Evolutionary conservation across 768 basidiomycete species (phyloP).

Genomic region (Mycena albidolilacea): DNA sequence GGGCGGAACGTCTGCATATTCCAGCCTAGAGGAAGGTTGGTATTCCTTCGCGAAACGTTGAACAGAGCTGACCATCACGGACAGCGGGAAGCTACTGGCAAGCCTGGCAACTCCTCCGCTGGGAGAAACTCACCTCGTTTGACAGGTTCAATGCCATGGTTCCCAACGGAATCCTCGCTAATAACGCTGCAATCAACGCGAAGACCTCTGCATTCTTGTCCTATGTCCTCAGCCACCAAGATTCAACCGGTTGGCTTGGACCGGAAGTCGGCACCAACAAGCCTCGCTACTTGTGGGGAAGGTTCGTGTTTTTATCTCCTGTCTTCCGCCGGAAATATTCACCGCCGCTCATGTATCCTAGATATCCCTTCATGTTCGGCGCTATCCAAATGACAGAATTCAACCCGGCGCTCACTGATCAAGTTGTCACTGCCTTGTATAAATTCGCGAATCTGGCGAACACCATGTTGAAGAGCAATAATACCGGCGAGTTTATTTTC

Average conservation of each 20-base stretch:
- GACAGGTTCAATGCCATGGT: slow-evolving; percentile 67
- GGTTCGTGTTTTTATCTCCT: neutral
- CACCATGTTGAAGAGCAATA: slow-evolving; percentile 60
- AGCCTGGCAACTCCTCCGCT: too few relatives aligned
- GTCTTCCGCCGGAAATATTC: slow-evolving; percentile 53
- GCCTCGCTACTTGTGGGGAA: slow-evolving; percentile 60
- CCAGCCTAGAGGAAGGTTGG: slow-evolving; percentile 60
- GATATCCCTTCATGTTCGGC: slow-evolving; percentile 53
- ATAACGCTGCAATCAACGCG: slow-evolving; percentile 60
- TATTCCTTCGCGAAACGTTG: neutral
- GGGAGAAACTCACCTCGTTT: too few relatives aligned
- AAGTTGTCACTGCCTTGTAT: slow-evolving; percentile 65
- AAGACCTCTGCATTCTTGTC: slow-evolving; percentile 64
- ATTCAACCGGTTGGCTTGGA: slow-evolving; percentile 69
- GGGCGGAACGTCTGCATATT: slow-evolving; percentile 57
- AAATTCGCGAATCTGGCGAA: slow-evolving; percentile 70
- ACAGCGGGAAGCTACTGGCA: slow-evolving; percentile 70
- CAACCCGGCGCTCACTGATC: slow-evolving; percentile 57
- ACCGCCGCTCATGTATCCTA: slow-evolving; percentile 52
- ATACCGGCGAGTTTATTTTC: slow-evolving; percentile 49
- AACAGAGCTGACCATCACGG: neutral
- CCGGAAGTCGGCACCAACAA: slow-evolving; percentile 68
- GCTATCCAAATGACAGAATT: slow-evolving; percentile 71
- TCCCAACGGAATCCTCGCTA: slow-evolving; percentile 63
- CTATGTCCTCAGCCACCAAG: slow-evolving; percentile 67